Conservation (phyloP, 2,329 filamentous ascomycete genomes). For the Colletotrichum destructivum region DNA sequence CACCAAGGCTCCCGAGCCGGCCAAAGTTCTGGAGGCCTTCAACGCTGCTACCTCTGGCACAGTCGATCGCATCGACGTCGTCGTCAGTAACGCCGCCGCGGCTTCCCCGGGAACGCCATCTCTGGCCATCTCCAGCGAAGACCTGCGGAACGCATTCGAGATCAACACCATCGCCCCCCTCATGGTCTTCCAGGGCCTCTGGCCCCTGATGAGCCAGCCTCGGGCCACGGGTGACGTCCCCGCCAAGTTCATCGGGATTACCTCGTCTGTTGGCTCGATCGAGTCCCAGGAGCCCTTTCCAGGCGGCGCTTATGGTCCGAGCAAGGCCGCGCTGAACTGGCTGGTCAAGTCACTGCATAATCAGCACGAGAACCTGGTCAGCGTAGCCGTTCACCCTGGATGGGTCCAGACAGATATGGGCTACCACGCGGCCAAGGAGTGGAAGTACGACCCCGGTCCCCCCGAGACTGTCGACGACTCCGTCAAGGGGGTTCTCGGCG, state of each 20-base stretch:
- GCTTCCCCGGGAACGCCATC: constrained; percentile 49
- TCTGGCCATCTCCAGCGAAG: constrained; percentile 48
- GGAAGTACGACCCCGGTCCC: constrained; percentile 47
- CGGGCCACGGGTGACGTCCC: not conserved
- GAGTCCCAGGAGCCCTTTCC: constrained; percentile 50
- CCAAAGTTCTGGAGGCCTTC: constrained; percentile 45
- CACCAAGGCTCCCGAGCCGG: constrained; percentile 46
- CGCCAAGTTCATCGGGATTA: constrained; percentile 55
- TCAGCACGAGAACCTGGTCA: constrained; percentile 48
- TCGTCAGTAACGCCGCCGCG: constrained; percentile 68
- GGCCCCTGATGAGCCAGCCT: constrained; percentile 53
- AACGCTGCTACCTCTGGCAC: constrained; percentile 48
- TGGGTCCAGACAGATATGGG: constrained; percentile 55
- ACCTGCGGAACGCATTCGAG: constrained; percentile 58
- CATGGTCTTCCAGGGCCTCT: constrained; percentile 53
- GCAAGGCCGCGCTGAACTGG: constrained; percentile 55
- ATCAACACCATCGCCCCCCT: constrained; percentile 61
- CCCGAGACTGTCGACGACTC: constrained; percentile 52
- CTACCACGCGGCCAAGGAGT: constrained; percentile 49
- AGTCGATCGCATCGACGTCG: constrained; percentile 61
- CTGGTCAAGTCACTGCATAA: constrained; percentile 49
- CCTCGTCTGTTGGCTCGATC: constrained; percentile 55
- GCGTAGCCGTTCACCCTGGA: constrained; percentile 56
- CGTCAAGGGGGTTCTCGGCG: constrained; percentile 50
- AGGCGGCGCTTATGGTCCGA: constrained; percentile 54